phyloP scores from a whole-genome alignment of 306 rosid genomes.

The Cicer chorassanicum region DNA sequence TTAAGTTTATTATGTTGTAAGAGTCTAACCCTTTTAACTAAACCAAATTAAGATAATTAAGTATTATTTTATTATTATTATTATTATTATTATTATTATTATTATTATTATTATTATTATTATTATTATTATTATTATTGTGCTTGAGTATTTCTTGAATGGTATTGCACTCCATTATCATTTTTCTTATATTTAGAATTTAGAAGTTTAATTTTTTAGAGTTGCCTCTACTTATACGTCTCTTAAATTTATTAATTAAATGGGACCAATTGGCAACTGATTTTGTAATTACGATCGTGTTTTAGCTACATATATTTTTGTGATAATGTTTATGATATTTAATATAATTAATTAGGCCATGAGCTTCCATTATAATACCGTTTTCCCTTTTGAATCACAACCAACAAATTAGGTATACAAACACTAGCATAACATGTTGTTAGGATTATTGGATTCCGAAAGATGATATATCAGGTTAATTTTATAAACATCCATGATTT shows the following conservation, averaged over 20 bases:
- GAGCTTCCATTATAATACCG: slow-evolving; percentile 28
- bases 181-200: neutral
- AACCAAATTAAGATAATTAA: too few species aligned
- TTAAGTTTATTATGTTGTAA: too few species aligned
- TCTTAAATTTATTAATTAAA: slow-evolving; percentile 33
- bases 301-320: slow-evolving; percentile 24
- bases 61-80: too few species aligned
- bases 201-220: too few species aligned
- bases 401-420: slow-evolving; percentile 25
- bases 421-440: neutral
- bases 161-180: neutral
- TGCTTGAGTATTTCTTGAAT: neutral
- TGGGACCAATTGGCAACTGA: slow-evolving; percentile 40
- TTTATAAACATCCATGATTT: too few species aligned
- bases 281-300: slow-evolving; percentile 20
- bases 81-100: too few species aligned
- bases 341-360: slow-evolving; percentile 35
- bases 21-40: too few species aligned
- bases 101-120: neutral
- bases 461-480: too few species aligned
- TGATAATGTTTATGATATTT: neutral
- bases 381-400: neutral
- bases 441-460: too few species aligned
- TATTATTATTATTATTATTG: neutral
- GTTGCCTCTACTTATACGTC: slow-evolving; percentile 40